A percentile compares a stretch with the other conserved stretches of the same genome.
Conservation (phyloP, 1,284 basidiomycete genomes). For the Leccinum ponderosum region DNA sequence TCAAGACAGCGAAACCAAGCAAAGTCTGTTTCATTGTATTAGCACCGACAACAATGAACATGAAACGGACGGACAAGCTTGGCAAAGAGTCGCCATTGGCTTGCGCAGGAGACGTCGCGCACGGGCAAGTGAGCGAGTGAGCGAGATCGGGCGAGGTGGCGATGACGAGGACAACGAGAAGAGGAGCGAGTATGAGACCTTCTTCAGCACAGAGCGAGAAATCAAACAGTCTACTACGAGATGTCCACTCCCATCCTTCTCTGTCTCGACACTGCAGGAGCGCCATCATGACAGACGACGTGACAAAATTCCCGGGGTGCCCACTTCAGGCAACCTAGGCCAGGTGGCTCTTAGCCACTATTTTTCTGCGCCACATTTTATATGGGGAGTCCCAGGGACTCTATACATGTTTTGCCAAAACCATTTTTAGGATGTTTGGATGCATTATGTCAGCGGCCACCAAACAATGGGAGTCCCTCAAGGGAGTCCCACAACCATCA, state of each 20-base stretch:
- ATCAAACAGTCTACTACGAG: slow-evolving; percentile 69
- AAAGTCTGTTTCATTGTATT: slow-evolving; percentile 39
- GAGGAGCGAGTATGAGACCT: slow-evolving; percentile 56
- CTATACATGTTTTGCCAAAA: too few species aligned
- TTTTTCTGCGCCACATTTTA: too few species aligned
- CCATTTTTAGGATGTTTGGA: too few species aligned
- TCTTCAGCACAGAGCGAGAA: slow-evolving; percentile 85
- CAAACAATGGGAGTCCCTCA: too few species aligned
- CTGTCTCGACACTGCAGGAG: slow-evolving; percentile 41
- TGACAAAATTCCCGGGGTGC: neutral
- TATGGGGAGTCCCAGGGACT: too few species aligned
- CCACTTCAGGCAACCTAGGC: too few species aligned
- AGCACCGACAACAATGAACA: neutral
- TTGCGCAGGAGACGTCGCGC: slow-evolving; percentile 39
- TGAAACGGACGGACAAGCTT: slow-evolving; percentile 54
- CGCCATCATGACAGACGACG: slow-evolving; percentile 35
- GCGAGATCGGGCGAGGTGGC: slow-evolving; percentile 9
- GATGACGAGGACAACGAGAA: slow-evolving; percentile 52
- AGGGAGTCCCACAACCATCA: too few species aligned
- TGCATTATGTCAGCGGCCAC: too few species aligned
- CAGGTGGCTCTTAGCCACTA: too few species aligned
- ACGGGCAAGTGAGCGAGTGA: slow-evolving; percentile 29
- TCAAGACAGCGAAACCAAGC: slow-evolving; percentile 42
- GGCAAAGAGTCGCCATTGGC: slow-evolving; percentile 48
- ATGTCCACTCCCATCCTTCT: slow-evolving; percentile 70